Percentiles rank a stretch among this genome's conserved stretches.
Conservation (phyloP, 1,139 yeast species). For the Blastobotrys persicus region DNA sequence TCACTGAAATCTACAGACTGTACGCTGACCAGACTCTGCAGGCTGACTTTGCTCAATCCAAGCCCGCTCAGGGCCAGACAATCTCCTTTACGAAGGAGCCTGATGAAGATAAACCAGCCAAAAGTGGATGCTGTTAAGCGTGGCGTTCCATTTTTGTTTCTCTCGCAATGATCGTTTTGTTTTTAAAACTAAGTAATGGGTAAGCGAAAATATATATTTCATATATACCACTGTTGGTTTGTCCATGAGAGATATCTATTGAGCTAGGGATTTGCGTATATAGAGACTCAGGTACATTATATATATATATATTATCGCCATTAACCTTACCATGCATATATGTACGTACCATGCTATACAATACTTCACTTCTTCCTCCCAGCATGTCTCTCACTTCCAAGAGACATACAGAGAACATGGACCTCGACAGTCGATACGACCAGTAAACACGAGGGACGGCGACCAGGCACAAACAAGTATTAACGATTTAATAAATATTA, state of each 20-base stretch:
- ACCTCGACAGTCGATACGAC: no score
- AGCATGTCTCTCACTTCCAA: no score
- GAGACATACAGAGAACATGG: no score
- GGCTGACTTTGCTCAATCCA: slow-evolving; percentile 48
- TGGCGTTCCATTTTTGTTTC: background rate
- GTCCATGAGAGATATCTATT: no score
- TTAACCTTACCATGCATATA: no score
- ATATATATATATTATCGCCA: no score
- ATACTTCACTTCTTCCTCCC: no score
- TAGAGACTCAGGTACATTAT: background rate
- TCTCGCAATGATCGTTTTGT: slow-evolving; percentile 2
- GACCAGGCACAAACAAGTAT: background rate
- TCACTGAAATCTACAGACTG: slow-evolving; percentile 88
- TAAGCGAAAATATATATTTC: slow-evolving; percentile 10
- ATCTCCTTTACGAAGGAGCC: slow-evolving; percentile 94
- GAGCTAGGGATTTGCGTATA: no score
- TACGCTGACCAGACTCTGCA: slow-evolving; percentile 51
- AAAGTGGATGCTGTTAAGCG: slow-evolving; percentile 53
- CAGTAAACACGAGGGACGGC: no score
- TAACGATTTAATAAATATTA: slow-evolving; percentile 1
- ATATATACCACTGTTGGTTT: background rate
- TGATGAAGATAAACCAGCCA: slow-evolving; percentile 65
- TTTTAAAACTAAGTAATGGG: background rate
- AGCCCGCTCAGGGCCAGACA: slow-evolving; percentile 71
- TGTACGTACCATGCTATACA: no score